Evolutionary conservation across 768 basidiomycete genomes (phyloP).

Genomic region (Phanerodontia chrysosporium): DNA sequence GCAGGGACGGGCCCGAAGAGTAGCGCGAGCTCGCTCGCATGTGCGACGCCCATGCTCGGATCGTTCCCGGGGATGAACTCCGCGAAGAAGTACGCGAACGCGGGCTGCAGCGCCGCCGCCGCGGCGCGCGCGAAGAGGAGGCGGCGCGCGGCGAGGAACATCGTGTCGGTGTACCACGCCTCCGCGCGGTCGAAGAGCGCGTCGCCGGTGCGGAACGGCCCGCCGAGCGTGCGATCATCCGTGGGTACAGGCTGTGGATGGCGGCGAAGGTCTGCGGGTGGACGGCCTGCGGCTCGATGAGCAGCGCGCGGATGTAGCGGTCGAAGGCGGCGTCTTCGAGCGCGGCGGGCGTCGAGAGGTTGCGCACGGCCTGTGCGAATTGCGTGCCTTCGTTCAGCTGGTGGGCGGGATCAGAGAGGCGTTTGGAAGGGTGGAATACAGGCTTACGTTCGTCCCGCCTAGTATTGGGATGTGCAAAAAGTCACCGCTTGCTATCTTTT

Average conservation of each 20-base stretch:
- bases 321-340: constrained; percentile 43
- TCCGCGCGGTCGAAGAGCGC: constrained; percentile 52
- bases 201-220: constrained; percentile 55
- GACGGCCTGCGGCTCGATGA: constrained; percentile 53
- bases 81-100: constrained; percentile 51
- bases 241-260: constrained; percentile 39
- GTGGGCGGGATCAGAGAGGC: no score
- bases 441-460: constrained; percentile 16
- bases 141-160: constrained; percentile 49
- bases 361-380: constrained; percentile 37
- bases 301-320: constrained; percentile 40
- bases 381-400: constrained; percentile 52
- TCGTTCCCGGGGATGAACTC: constrained; percentile 56
- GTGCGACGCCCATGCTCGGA: constrained; percentile 32
- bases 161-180: constrained; percentile 56
- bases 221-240: constrained; percentile 43
- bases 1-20: constrained; percentile 47
- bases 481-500: constrained; percentile 16
- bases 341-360: constrained; percentile 34
- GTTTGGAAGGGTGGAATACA: background rate
- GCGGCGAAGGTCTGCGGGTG: constrained; percentile 36
- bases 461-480: constrained; percentile 17
- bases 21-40: constrained; percentile 36
- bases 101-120: constrained; percentile 42
- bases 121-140: constrained; percentile 48